Evolutionary conservation across 2,329 filamentous ascomycete genomes (phyloP), one percentile per base, ranked within the genome.

Genomic region (Diatrype stigma): DNA sequence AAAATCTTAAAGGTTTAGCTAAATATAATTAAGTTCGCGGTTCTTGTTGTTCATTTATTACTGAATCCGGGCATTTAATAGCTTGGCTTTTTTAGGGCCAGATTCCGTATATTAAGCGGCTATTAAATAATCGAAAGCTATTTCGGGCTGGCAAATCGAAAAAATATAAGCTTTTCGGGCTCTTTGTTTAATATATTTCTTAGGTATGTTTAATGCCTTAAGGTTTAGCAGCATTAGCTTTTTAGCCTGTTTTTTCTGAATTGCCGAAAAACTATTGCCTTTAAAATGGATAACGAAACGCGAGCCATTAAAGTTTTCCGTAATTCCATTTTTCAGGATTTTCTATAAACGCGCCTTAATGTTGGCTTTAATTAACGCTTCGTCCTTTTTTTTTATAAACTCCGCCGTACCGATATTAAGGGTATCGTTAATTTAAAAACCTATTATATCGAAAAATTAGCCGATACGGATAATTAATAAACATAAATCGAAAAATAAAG

Each of bases 161-260:
- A 42, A 22, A 35, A 52, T 49, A 26, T 52, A 52, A n/a, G 47
- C 47, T 19, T 42, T 42, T 35, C 47, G 23, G 3, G 47, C 50
- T 47, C 47, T 37, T 26, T 52, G 47, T 26, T 49, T 22, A 8
- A 52, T 17, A 22, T 48, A 51, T 10, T 22, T 16, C 40, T 48
- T 34, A 7, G 14, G 7, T 14, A 34, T 7, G 7, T 34, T 14
- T 14, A 14, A 14, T 34, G 30, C 30, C 30, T 34, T 34, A 7
- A 14, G 30, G 30, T 34, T 14, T 34, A 34, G 30, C 7, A 34
- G 30, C 14, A 7, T 14, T 14, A 34, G 30, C 30, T 34, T 34
- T 34, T 34, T 14, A 34, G 30, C 30, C 30, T 34, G 30, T 34
- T 14, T 14, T 34, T 34, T 34, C 14, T 34, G 30, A 7, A 34